phyloP scores from a whole-genome alignment of 2,329 filamentous ascomycete genomes.

The Basipetospora chlamydospora region DNA sequence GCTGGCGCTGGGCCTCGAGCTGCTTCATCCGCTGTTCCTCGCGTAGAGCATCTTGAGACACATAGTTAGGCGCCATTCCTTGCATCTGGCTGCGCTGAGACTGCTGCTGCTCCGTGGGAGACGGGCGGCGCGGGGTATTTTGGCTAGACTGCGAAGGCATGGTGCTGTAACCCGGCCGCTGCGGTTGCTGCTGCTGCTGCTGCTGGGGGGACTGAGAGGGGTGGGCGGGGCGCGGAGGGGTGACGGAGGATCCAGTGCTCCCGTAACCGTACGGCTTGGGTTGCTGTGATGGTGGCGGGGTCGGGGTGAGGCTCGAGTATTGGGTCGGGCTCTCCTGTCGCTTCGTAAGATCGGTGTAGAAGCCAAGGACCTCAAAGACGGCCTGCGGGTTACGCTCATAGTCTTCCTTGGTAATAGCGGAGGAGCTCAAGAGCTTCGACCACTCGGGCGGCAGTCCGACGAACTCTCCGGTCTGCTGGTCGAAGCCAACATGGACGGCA shows the following conservation, averaged over 20 bases:
- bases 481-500: constrained; percentile 92
- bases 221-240: constrained; percentile 46
- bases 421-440: constrained; percentile 91
- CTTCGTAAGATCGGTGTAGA: constrained; percentile 74
- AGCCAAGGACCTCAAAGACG: constrained; percentile 67
- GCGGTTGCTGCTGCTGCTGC: constrained; percentile 11
- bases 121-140: constrained; percentile 26
- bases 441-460: constrained; percentile 89
- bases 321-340: constrained; percentile 55
- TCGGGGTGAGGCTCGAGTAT: constrained; percentile 54
- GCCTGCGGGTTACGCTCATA: constrained; percentile 93
- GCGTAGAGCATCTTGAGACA: constrained; percentile 31
- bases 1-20: constrained; percentile 40
- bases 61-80: constrained; percentile 39
- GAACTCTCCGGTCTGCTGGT: constrained; percentile 88
- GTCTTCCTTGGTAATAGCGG: constrained; percentile 95
- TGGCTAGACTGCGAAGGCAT: constrained; percentile 21
- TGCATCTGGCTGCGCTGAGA: constrained; percentile 45
- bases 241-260: constrained; percentile 42
- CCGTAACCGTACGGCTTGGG: constrained; percentile 48
- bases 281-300: constrained; percentile 42
- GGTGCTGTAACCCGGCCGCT: constrained; percentile 27
- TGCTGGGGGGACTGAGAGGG: too few species aligned
- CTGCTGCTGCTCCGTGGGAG: constrained; percentile 32
- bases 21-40: constrained; percentile 50